These are phyloP conservation scores for Aspergillus brasiliensis DNA, from an alignment of 2,329 filamentous ascomycete genomes.

Conservation along the genomic window DNA sequence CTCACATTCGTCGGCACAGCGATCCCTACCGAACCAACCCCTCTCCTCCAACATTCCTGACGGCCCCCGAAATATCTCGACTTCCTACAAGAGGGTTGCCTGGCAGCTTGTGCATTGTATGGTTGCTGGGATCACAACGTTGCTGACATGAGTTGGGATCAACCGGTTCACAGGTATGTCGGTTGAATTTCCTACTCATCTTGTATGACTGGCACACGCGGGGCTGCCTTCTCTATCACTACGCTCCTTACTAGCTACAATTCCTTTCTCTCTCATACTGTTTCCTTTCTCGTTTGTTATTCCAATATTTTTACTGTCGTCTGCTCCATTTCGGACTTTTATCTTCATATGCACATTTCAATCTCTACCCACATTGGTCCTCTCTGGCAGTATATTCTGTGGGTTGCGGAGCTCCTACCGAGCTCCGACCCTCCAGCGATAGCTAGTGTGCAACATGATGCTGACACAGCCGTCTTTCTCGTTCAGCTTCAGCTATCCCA, in stretches of 20 bases:
- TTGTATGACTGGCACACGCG: conserved; percentile 11
- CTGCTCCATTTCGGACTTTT: not conserved
- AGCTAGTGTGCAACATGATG: conserved; percentile 27
- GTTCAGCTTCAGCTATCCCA: conserved; percentile 50
- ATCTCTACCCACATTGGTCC: not conserved
- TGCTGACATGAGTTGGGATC: conserved; percentile 52
- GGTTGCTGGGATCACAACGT: conserved; percentile 39
- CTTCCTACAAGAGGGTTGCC: conserved; percentile 33
- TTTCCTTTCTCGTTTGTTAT: not conserved
- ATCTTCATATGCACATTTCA: not conserved
- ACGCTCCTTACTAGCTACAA: not conserved
- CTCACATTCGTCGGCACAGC: conserved; percentile 24
- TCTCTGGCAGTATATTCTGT: conserved; percentile 9
- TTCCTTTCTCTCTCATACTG: not conserved
- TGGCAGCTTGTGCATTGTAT: conserved; percentile 39
- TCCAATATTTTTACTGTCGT: not conserved
- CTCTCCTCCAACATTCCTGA: conserved; percentile 34
- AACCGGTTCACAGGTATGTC: conserved; percentile 49
- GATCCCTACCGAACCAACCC: conserved; percentile 22
- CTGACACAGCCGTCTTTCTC: conserved; percentile 36
- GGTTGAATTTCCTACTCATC: conserved; percentile 8
- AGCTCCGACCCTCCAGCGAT: conserved; percentile 9
- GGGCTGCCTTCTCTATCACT: conserved; percentile 13
- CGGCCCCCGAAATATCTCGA: conserved; percentile 23
- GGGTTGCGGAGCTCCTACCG: conserved; percentile 13